Evolutionary conservation across 345 rosid genomes (phyloP), one percentile per base, ranked within the genome.

Genomic region (Aegle marmelos): DNA sequence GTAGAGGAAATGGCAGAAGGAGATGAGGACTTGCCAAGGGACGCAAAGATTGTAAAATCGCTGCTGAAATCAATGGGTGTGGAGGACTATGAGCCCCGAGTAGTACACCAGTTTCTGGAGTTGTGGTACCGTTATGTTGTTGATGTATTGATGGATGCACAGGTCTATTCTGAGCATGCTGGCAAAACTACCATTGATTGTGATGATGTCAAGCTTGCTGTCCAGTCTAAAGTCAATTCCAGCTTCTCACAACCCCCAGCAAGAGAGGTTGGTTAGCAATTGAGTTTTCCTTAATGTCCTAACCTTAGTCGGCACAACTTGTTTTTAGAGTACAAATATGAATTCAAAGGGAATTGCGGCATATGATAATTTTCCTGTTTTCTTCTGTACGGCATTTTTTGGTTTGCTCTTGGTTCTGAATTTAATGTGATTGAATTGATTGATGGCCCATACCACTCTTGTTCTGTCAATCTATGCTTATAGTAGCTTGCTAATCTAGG

Each of bases 191-290:
- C 90, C 11, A 87, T 94, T 61, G 99, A 96, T 57, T 84, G 87
- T 34, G 99, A 96, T 13, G 99, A 94, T 83, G 89, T 94, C 68
- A 94, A 92, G 85, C 97, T 94, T 10, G 97, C 99, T 13, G 89
- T 90, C 81, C 99, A 90, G 58, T 92, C 99, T 2, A 94, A 90
- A 90, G 94, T 90, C 68, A 93, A 91, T 77, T 91, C 89, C 88
- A 92, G 95, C 90, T 91, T 94, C 88, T 92, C 98, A 2, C 98
- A 96, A 63, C 98, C 99, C 48, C 98, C 98, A 9, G 93, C 98
- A 1, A 80, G 99, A 89, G 99, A 93, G 93, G 99, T 92, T 81
- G 41, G 50, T 58, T 68, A 45, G 57, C 27, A 41, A 19, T 56
- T 4, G 50, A 45, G 50, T 11, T 13, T 45, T 13, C 50, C 50